phyloP scores from a whole-genome alignment of 1,284 basidiomycete genomes.

The Hymenochaete sp. region DNA sequence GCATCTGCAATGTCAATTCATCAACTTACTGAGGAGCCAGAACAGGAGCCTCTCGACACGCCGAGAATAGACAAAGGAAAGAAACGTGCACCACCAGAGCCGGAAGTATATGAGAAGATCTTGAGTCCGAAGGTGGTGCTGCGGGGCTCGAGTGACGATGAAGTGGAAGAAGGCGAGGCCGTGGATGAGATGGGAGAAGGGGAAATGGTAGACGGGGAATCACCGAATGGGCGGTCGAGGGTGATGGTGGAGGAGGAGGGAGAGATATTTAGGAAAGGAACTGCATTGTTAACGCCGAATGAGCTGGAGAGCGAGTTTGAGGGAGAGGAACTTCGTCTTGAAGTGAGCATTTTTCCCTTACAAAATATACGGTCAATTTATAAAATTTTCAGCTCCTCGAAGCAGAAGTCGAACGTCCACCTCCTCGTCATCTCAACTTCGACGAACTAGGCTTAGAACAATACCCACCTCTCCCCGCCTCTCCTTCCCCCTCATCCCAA shows the following conservation, averaged over 20 bases:
- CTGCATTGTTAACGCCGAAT: conserved; percentile 67
- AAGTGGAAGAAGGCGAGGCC: conserved; percentile 51
- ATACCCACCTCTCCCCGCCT: conserved; percentile 19
- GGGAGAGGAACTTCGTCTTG: conserved; percentile 75
- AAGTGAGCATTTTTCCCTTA: conserved; percentile 42
- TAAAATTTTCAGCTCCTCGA: conserved; percentile 41
- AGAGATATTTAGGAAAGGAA: conserved; percentile 87
- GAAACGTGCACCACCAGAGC: conserved; percentile 55
- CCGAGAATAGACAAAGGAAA: conserved; percentile 71
- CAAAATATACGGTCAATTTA: neutral
- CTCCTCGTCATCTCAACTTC: conserved; percentile 44
- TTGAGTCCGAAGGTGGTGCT: conserved; percentile 58
- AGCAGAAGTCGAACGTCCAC: conserved; percentile 53
- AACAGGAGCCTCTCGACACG: conserved; percentile 40
- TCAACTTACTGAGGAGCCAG: conserved; percentile 9
- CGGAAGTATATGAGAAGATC: conserved; percentile 56
- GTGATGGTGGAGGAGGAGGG: conserved; percentile 83
- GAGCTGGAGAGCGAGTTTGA: conserved; percentile 81
- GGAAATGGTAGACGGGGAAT: conserved; percentile 27
- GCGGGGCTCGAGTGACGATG: conserved; percentile 44
- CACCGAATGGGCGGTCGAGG: conserved; percentile 55
- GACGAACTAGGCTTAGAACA: conserved; percentile 40
- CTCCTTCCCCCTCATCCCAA: conserved; percentile 14
- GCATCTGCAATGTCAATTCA: neutral
- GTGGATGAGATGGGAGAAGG: conserved; percentile 30